A percentile compares a stretch with the other conserved stretches of the same genome.
Conservation (phyloP, 176 grass and related monocot genomes). For the Panicum miliaceum region DNA sequence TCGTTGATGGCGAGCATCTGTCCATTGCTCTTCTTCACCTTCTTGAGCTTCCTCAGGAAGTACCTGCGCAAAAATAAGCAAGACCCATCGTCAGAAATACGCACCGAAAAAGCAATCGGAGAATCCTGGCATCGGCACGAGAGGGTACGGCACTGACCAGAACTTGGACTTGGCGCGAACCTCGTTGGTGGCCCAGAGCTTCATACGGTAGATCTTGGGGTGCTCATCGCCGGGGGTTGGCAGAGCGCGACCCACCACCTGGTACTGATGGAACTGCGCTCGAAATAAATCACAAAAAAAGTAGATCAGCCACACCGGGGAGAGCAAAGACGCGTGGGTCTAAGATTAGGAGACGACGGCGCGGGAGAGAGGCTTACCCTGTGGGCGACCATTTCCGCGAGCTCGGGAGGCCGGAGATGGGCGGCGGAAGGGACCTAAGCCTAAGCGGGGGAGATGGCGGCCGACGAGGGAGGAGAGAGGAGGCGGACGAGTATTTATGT, state of each 20-base stretch:
- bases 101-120: neutral
- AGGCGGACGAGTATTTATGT: conserved; percentile 21
- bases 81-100: neutral
- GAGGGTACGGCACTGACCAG: conserved; percentile 51
- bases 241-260: conserved; percentile 94
- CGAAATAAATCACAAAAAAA: neutral
- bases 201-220: conserved; percentile 97
- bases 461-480: neutral
- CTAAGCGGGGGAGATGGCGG: conserved; percentile 42
- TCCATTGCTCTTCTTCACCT: conserved; percentile 95
- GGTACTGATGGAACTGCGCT: conserved; percentile 94
- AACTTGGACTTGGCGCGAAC: conserved; percentile 95
- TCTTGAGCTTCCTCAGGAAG: conserved; percentile 96
- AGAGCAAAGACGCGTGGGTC: neutral
- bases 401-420: conserved; percentile 33
- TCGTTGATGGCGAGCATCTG: conserved; percentile 89
- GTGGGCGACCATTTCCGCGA: conserved; percentile 70
- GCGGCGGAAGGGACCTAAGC: conserved; percentile 44
- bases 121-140: neutral
- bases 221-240: conserved; percentile 80
- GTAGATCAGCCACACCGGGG: neutral
- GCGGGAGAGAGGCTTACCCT: conserved; percentile 51
- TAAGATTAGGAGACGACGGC: neutral
- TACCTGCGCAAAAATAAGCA: conserved; percentile 53
- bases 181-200: conserved; percentile 97